Conservation (phyloP, 208 protist genomes). For the Leishmania mexicana region DNA sequence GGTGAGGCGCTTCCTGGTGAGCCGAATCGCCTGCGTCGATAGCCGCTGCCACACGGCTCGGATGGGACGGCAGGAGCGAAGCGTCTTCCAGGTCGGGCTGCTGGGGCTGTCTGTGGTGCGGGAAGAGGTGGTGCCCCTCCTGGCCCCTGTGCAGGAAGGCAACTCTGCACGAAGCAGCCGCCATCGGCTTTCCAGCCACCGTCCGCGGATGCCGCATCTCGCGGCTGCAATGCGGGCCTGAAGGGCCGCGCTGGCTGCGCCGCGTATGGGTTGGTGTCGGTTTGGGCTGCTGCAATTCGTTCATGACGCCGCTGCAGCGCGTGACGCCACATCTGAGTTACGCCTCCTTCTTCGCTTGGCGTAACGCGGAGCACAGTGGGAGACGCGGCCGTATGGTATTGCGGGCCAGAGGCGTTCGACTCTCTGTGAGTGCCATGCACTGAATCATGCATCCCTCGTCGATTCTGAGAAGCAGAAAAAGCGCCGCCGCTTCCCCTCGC, state of each 20-base stretch:
- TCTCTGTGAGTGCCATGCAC: neutral
- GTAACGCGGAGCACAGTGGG: constrained; percentile 17
- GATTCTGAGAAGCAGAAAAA: neutral
- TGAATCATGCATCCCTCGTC: neutral
- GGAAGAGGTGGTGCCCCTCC: neutral
- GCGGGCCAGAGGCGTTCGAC: neutral
- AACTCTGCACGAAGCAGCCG: neutral
- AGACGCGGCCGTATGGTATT: neutral
- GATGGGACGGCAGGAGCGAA: neutral
- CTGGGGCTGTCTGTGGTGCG: neutral
- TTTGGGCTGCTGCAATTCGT: neutral
- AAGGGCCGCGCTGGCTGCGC: neutral
- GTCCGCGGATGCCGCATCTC: neutral
- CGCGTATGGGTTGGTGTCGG: neutral
- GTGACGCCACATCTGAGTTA: constrained; percentile 61
- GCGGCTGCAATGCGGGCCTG: neutral
- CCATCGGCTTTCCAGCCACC: neutral
- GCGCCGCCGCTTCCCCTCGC: neutral
- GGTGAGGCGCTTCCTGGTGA: neutral
- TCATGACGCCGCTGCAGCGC: constrained; percentile 18
- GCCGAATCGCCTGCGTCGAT: neutral
- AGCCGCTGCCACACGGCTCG: neutral
- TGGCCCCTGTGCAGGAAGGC: neutral
- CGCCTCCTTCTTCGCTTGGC: constrained; percentile 46
- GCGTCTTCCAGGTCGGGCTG: neutral